phyloP scores from a whole-genome alignment of 768 basidiomycete genomes.

The Termitomyces sp. region DNA sequence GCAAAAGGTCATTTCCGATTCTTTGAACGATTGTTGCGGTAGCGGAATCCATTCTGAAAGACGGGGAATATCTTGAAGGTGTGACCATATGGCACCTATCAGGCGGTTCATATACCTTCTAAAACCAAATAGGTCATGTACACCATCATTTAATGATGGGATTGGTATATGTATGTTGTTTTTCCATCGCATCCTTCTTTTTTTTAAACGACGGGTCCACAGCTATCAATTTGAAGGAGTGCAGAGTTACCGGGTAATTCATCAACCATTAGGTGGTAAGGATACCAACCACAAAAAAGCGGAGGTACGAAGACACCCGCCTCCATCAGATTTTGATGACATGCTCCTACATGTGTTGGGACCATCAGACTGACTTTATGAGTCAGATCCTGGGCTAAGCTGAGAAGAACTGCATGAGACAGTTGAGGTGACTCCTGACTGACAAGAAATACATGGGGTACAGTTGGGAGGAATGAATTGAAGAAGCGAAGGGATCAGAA shows the following conservation, averaged over 20 bases:
- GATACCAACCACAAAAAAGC: no score
- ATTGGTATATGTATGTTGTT: not conserved
- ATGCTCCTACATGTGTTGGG: no score
- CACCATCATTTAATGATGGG: not conserved
- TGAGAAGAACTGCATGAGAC: not conserved
- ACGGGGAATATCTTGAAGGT: not conserved
- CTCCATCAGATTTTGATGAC: no score
- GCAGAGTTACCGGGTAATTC: not conserved
- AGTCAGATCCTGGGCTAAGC: no score
- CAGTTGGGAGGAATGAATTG: not conserved
- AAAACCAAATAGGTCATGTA: not conserved
- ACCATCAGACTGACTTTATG: no score
- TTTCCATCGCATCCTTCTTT: not conserved
- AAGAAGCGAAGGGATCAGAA: not conserved
- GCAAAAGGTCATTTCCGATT: conserved; percentile 8
- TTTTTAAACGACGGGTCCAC: not conserved
- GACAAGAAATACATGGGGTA: no score
- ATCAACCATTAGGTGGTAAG: not conserved
- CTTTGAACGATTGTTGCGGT: not conserved
- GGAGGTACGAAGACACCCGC: no score
- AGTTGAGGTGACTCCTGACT: not conserved
- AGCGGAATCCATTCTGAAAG: conserved; percentile 4
- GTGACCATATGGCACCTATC: not conserved
- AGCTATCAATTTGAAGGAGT: not conserved
- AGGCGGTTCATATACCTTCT: not conserved